Evolutionary conservation across 768 basidiomycete genomes (phyloP).

Genomic region (Amanita pallidorosea): DNA sequence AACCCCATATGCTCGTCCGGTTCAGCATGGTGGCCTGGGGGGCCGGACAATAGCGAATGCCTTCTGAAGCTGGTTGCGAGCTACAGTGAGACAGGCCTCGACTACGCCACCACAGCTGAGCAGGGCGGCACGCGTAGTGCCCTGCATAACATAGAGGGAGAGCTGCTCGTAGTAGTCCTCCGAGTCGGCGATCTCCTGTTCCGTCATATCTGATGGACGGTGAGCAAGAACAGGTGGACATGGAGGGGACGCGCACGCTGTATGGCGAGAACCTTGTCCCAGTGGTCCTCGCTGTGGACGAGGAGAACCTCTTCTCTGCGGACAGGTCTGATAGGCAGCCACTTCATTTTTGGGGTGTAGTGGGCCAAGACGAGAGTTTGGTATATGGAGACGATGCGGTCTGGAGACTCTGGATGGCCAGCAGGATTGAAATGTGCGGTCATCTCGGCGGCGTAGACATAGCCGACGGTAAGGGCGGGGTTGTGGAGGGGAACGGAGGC

Average conservation of each 20-base stretch:
- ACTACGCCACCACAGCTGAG: constrained; percentile 94
- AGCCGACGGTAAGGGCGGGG: constrained; percentile 52
- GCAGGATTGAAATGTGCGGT: constrained; percentile 64
- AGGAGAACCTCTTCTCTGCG: constrained; percentile 71
- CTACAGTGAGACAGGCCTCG: constrained; percentile 81
- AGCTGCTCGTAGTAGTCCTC: constrained; percentile 81
- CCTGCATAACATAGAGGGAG: constrained; percentile 84
- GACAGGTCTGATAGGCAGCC: constrained; percentile 65
- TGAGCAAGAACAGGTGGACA: background rate
- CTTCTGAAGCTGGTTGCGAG: constrained; percentile 68
- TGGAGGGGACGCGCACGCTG: constrained; percentile 43
- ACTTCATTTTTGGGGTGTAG: constrained; percentile 62
- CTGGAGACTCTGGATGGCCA: constrained; percentile 62
- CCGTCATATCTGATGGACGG: constrained; percentile 46
- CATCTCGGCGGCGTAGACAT: constrained; percentile 84
- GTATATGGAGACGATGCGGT: constrained; percentile 75
- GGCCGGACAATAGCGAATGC: constrained; percentile 93
- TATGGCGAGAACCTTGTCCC: constrained; percentile 81
- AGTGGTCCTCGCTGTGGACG: constrained; percentile 85
- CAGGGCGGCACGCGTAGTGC: constrained; percentile 75
- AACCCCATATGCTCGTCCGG: constrained; percentile 99
- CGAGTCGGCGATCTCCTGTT: constrained; percentile 66
- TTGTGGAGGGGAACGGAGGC: constrained; percentile 30
- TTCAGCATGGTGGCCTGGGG: constrained; percentile 96
- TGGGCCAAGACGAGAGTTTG: constrained; percentile 47